Base-by-base conservation (phyloP, 352 stramenopile genomes). In the Plasmopara muralis region DNA sequence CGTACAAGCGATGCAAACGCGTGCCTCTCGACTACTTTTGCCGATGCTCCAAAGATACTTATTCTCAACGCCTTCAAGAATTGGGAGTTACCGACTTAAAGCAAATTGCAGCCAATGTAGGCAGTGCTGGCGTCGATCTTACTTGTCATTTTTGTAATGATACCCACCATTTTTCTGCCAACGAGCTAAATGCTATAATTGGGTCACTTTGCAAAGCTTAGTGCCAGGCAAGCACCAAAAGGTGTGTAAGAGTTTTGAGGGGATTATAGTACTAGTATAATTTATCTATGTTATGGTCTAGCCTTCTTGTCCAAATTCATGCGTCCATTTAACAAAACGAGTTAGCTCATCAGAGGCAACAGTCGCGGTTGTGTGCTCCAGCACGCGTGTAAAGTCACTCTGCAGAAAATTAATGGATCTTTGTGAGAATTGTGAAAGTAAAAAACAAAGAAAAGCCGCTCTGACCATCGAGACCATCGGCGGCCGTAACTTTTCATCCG, bases 231-330 rank as follows among this genome's bases (percentile, higher is more conserved):
- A 61, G 16, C 40, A 54, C 51, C 60, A 60, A 55, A 50, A 70
- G 29, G 59, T 35, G 53, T 60, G 49, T 53, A 55, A 53, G 10
- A 12, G 6, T 35, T 12, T 35, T 12, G 31, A 35, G 10, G 1
- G 31, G n/a, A 30, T 55, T 47, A 57, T 47, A 38, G 16, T 49
- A 10, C 42, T 47, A 38, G 16, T 49, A 10, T 45, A 44, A 66
- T 68, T 60, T 57, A 50, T 57, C 42, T 65, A 60, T 60, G 42
- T 39, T 44, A 48, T 58, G 14, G 4, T 70, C 66, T 82, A 97
- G 31, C 97, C 97, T 64, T 99, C 97, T 72, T 99, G 92, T 40
- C 97, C 97, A 83, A 99, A 99, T 68, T 99, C 86, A 30, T 92
- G 86, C 6, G 97, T 99, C 97, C 97, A 99, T 56, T 99, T 95